Percentiles rank a stretch among this genome's conserved stretches.
Conservation (phyloP, 2,329 filamentous ascomycete species). For the Diaporthe velutina region DNA sequence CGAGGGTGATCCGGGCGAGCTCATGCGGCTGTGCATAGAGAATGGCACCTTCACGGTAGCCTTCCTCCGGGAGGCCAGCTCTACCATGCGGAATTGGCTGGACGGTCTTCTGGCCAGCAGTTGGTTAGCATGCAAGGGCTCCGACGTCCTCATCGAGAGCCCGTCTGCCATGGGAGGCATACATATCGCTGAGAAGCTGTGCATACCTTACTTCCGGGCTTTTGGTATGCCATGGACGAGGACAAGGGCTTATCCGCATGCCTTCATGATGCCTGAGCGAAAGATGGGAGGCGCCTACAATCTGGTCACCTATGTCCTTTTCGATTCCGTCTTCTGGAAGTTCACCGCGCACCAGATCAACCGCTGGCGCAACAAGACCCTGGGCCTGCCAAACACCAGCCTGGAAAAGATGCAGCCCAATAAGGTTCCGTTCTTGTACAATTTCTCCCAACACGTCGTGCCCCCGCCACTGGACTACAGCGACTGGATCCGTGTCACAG, state of each 20-base stretch:
- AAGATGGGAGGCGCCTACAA: slow-evolving; percentile 98
- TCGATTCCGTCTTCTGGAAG: slow-evolving; percentile 97
- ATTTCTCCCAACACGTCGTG: slow-evolving; percentile 96
- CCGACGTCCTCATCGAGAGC: slow-evolving; percentile 93
- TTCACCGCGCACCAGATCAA: slow-evolving; percentile 93
- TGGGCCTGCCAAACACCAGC: slow-evolving; percentile 83
- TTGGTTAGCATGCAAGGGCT: slow-evolving; percentile 86
- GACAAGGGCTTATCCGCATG: slow-evolving; percentile 94
- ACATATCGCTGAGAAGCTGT: slow-evolving; percentile 93
- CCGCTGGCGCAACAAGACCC: slow-evolving; percentile 85
- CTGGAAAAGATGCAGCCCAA: slow-evolving; percentile 94
- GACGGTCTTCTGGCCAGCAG: slow-evolving; percentile 87
- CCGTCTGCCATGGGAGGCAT: slow-evolving; percentile 98
- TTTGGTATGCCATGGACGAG: slow-evolving; percentile 99
- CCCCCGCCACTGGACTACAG: slow-evolving; percentile 93
- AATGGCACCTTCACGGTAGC: slow-evolving; percentile 96
- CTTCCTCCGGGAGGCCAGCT: slow-evolving; percentile 88
- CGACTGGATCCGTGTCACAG: slow-evolving; percentile 97
- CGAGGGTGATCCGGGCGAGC: slow-evolving; percentile 89
- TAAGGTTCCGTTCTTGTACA: slow-evolving; percentile 98
- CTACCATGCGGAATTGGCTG: slow-evolving; percentile 94
- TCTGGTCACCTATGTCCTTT: slow-evolving; percentile 94
- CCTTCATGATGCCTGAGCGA: slow-evolving; percentile 91
- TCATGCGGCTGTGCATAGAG: slow-evolving; percentile 97
- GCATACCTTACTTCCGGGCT: slow-evolving; percentile 95